phyloP scores from a whole-genome alignment of 140 eudicot genomes.

The Stevia rebaudiana region DNA sequence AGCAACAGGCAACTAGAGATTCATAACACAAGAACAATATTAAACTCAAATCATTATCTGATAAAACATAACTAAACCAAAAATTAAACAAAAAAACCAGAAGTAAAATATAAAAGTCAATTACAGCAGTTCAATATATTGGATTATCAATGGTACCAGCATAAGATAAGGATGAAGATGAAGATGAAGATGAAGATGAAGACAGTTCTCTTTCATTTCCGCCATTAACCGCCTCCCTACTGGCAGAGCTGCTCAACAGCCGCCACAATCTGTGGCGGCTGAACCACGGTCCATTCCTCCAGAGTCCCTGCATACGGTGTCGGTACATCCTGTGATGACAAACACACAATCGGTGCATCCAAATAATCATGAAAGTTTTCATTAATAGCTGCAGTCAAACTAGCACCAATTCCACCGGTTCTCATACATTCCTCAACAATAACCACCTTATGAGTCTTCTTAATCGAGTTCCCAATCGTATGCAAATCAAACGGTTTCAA shows the following conservation, averaged over 20 bases:
- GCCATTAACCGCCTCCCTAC: slow-evolving; percentile 24
- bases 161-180: no score
- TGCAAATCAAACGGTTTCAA: slow-evolving; percentile 83
- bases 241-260: slow-evolving; percentile 84
- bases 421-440: slow-evolving; percentile 97
- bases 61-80: slow-evolving; percentile 13
- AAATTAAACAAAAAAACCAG: slow-evolving; percentile 3
- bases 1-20: no score
- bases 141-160: slow-evolving; percentile 28
- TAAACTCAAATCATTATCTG: slow-evolving; percentile 5
- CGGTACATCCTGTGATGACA: slow-evolving; percentile 94
- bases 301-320: slow-evolving; percentile 85
- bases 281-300: slow-evolving; percentile 86
- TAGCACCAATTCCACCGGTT: slow-evolving; percentile 93
- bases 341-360: slow-evolving; percentile 82
- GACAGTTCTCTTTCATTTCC: slow-evolving; percentile 9
- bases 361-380: slow-evolving; percentile 80
- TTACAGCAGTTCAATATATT: slow-evolving; percentile 19
- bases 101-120: neutral
- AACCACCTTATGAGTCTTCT: slow-evolving; percentile 80
- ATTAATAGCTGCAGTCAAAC: slow-evolving; percentile 82
- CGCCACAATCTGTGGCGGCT: slow-evolving; percentile 79
- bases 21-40: slow-evolving; percentile 21
- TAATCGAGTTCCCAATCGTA: slow-evolving; percentile 82
- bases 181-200: no score